Conservation (phyloP, 805 yeast genomes). For the Dipodascopsis tothii region DNA sequence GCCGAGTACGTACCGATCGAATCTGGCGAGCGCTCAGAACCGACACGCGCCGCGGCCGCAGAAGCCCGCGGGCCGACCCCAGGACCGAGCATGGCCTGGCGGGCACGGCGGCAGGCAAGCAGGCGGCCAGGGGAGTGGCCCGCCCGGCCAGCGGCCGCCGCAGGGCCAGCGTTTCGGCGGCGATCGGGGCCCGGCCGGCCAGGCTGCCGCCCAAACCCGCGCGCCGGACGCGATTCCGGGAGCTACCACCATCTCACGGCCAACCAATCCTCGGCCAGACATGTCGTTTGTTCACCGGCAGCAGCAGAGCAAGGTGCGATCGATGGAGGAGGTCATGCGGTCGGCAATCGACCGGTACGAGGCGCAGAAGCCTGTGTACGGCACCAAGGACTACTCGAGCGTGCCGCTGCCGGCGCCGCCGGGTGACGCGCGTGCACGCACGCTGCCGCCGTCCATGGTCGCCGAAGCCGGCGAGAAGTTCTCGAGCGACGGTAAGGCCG, state of each 20-base stretch:
- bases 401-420: neutral
- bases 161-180: too few relatives aligned
- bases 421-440: too few relatives aligned
- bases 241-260: neutral
- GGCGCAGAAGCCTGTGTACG: neutral
- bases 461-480: neutral
- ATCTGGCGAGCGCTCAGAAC: neutral
- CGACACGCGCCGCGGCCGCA: neutral
- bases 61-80: neutral
- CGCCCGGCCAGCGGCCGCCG: too few relatives aligned
- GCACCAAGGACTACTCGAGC: neutral
- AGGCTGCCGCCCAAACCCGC: too few relatives aligned
- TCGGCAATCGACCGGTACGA: too few relatives aligned
- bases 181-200: too few relatives aligned
- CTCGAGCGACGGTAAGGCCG: neutral
- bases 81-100: neutral
- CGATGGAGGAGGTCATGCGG: too few relatives aligned
- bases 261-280: neutral
- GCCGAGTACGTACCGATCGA: conserved; percentile 7
- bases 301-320: too few relatives aligned
- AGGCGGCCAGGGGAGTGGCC: neutral
- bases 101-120: neutral
- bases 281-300: neutral
- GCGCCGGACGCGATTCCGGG: too few relatives aligned
- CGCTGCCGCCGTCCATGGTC: neutral